Evolutionary conservation across 2,329 filamentous ascomycete species (phyloP).

Genomic region (Neocucurbitaria cava): DNA sequence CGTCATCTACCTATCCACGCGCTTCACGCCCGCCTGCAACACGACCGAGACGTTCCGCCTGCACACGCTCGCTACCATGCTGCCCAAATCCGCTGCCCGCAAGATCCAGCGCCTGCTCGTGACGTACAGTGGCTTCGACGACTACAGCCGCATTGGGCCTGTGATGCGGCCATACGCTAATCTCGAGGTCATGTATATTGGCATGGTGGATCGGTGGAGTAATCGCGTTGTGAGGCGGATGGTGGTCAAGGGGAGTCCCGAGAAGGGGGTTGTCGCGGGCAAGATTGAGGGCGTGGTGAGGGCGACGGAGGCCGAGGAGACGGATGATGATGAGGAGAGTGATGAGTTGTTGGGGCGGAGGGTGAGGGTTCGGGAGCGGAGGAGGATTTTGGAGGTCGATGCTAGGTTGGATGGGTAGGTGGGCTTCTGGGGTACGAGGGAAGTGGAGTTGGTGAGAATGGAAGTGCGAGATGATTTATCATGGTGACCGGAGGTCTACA

Average conservation of each 20-base stretch:
- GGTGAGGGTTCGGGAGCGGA: background rate
- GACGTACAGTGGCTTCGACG: slow-evolving; percentile 11
- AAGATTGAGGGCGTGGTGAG: background rate
- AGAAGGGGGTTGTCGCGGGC: background rate
- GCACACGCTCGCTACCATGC: background rate
- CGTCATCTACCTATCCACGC: slow-evolving; percentile 17
- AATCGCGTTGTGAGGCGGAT: background rate
- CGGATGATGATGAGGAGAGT: slow-evolving; percentile 15
- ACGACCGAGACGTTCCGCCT: slow-evolving; percentile 17
- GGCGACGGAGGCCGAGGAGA: slow-evolving; percentile 16
- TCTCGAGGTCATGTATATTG: slow-evolving; percentile 16
- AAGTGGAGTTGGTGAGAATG: background rate
- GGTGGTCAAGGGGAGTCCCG: background rate
- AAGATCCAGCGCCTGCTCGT: background rate
- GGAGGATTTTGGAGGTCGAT: slow-evolving; percentile 16
- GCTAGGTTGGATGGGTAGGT: slow-evolving; percentile 9
- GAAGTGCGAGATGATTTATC: background rate
- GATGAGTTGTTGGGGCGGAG: slow-evolving; percentile 2
- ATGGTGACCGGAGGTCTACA: background rate
- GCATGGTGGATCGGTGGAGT: slow-evolving; percentile 15
- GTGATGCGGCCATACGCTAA: slow-evolving; percentile 3
- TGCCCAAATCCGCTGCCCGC: background rate
- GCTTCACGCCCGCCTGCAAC: slow-evolving; percentile 8
- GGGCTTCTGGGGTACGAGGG: background rate
- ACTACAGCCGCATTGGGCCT: slow-evolving; percentile 5